These are phyloP conservation scores for Cladosporium sp. DNA, from an alignment of 2,329 filamentous ascomycete genomes.

Conservation along the genomic window DNA sequence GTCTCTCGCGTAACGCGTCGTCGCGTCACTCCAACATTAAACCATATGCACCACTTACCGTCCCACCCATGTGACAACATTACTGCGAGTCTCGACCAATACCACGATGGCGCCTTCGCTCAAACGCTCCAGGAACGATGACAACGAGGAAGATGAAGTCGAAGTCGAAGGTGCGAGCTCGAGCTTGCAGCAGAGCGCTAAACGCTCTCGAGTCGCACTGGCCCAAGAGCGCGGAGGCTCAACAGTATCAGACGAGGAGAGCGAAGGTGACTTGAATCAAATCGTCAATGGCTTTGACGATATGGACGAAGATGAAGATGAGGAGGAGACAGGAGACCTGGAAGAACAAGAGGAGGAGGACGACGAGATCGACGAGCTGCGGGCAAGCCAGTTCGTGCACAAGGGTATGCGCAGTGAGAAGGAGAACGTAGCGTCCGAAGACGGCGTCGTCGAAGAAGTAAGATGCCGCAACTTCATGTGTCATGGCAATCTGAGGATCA, in stretches of 20 bases:
- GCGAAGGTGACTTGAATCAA: slow-evolving; percentile 18
- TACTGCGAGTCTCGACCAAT: not conserved
- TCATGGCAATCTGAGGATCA: slow-evolving; percentile 73
- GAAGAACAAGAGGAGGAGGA: slow-evolving; percentile 23
- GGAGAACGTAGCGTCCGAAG: slow-evolving; percentile 72
- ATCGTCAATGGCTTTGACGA: slow-evolving; percentile 12
- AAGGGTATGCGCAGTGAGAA: slow-evolving; percentile 23
- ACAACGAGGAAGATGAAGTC: slow-evolving; percentile 20
- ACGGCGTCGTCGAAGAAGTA: slow-evolving; percentile 83
- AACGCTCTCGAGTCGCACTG: slow-evolving; percentile 28
- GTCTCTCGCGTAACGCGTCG: too few species aligned
- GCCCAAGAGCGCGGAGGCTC: slow-evolving; percentile 26
- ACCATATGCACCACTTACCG: too few species aligned
- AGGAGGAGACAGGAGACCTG: slow-evolving; percentile 7
- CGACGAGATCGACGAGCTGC: slow-evolving; percentile 25
- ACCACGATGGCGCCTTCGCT: slow-evolving; percentile 12
- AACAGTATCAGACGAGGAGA: slow-evolving; percentile 27
- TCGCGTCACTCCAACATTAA: too few species aligned
- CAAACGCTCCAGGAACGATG: slow-evolving; percentile 22
- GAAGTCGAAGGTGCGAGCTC: slow-evolving; percentile 28
- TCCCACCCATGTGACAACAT: too few species aligned
- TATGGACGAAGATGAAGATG: slow-evolving; percentile 10
- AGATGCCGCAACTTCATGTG: slow-evolving; percentile 96
- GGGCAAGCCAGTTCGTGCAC: slow-evolving; percentile 29
- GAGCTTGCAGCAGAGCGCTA: slow-evolving; percentile 25